Conservation (phyloP, 108 stramenopile species). For the Parmales sp. region DNA sequence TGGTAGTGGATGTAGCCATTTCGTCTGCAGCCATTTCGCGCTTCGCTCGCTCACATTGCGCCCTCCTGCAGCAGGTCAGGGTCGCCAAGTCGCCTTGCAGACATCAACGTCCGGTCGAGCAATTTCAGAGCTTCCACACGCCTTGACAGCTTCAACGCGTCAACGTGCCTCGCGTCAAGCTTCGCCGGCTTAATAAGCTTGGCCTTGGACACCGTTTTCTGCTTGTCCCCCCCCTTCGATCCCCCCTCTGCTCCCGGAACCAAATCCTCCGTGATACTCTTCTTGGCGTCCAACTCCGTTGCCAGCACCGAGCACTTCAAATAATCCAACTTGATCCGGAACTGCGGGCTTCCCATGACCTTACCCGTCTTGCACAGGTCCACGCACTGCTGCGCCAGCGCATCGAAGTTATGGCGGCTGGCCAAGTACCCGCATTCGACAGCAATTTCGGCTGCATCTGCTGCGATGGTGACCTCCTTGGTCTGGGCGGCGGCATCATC, state of each 20-base stretch:
- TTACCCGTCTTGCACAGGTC: background rate
- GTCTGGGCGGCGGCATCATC: background rate
- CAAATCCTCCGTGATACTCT: background rate
- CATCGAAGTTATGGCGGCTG: background rate
- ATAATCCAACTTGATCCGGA: slow-evolving; percentile 8
- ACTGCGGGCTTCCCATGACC: background rate
- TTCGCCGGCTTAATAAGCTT: background rate
- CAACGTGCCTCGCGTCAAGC: background rate
- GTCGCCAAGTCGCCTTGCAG: slow-evolving; percentile 22
- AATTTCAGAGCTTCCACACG: slow-evolving; percentile 33
- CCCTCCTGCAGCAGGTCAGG: slow-evolving; percentile 35
- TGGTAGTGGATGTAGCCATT: too few relatives aligned
- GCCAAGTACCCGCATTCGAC: slow-evolving; percentile 10
- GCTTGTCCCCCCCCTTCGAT: background rate
- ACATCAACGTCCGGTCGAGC: slow-evolving; percentile 26
- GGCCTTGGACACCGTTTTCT: background rate
- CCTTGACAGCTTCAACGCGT: slow-evolving; percentile 17
- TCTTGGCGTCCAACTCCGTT: background rate
- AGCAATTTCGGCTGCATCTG: background rate
- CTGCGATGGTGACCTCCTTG: background rate
- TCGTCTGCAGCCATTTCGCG: too few relatives aligned
- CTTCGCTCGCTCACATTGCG: slow-evolving; percentile 32
- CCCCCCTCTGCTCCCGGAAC: too few relatives aligned
- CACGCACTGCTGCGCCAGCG: background rate
- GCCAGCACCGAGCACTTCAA: background rate